Evolutionary conservation across 2,329 filamentous ascomycete species (phyloP), one percentile per base, ranked within the genome.

Genomic region (Scedosporium apiospermum): DNA sequence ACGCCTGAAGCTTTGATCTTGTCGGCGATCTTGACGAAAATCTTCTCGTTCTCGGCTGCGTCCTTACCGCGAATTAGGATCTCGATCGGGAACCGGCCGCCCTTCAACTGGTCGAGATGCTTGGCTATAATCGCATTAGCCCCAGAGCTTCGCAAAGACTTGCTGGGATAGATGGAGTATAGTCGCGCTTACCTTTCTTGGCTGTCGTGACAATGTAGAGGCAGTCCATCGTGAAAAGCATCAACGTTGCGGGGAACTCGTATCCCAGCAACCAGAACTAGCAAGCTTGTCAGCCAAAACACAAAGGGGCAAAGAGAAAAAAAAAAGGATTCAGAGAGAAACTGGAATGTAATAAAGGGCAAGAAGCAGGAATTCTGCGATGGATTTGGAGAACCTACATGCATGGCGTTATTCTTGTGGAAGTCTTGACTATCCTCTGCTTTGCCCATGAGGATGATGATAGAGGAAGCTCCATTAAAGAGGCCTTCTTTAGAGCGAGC

Each of bases 231-330:
- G 93, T 98, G 74, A 99, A 87, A 61, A 99, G 83, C 81, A 99
- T 91, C 66, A 99, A 81, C 0, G 95, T 99, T 46, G 93, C 93
- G 41, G 95, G 95, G 72, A 99, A 99, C 75, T 99, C 95, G 80
- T 99, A 99, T 70, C 95, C 95, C 65, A 99, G 85, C 62, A 99
- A 83, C 96, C 96, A 99, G 77, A 98, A 96, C 93, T 97, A 74
- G 65, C 14, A 53, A 42, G 41, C n/a, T 27, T 27, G 34, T 62
- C 21, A 62, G 53, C 53, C 16, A 58, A 21, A 41, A 27, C 5
- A 26, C 34, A 16, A 41, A 34, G 12, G 34, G 18, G 18, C 2
- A 58, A 58, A 59, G 14, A 41, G 21, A 21, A n/a, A 41, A 21
- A n/a, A 34, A 18, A 18, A 34, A 18, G 3, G 57, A 5, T 34